Conservation (phyloP, 2,329 filamentous ascomycete species). For the Talaromyces sp. region DNA sequence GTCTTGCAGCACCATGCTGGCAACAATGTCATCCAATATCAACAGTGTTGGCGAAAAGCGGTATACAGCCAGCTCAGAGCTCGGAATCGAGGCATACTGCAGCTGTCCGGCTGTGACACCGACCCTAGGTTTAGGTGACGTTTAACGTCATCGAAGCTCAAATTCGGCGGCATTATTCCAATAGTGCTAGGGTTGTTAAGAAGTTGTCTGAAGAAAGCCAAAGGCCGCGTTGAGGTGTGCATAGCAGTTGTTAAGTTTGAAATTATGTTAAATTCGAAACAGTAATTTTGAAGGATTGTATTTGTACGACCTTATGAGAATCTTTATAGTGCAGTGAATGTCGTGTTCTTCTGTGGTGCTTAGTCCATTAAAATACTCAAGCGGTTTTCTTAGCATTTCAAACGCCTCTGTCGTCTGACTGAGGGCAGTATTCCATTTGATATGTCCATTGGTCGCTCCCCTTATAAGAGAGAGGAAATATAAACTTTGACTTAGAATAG, state of each 20-base stretch:
- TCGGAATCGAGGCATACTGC: background rate
- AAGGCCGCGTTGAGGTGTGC: background rate
- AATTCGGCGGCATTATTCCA: background rate
- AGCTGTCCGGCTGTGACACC: background rate
- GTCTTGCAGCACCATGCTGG: no score
- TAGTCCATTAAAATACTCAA: background rate
- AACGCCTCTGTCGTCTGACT: background rate
- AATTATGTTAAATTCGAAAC: background rate
- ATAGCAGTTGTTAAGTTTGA: background rate
- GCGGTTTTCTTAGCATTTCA: background rate
- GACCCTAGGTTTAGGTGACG: background rate
- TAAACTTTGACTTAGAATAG: background rate
- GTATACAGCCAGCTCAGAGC: background rate
- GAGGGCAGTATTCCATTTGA: background rate
- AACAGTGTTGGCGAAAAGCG: no score
- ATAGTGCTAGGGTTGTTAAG: background rate
- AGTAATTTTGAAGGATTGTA: background rate
- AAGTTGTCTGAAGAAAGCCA: background rate
- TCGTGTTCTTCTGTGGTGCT: background rate
- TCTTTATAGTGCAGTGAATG: background rate
- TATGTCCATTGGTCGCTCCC: background rate
- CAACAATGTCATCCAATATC: no score
- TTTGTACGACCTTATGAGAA: background rate
- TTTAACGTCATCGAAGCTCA: background rate
- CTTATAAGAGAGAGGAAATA: background rate